phyloP scores from a whole-genome alignment of 192 early-diverging fungal genomes.

The Linnemannia hyalina region DNA sequence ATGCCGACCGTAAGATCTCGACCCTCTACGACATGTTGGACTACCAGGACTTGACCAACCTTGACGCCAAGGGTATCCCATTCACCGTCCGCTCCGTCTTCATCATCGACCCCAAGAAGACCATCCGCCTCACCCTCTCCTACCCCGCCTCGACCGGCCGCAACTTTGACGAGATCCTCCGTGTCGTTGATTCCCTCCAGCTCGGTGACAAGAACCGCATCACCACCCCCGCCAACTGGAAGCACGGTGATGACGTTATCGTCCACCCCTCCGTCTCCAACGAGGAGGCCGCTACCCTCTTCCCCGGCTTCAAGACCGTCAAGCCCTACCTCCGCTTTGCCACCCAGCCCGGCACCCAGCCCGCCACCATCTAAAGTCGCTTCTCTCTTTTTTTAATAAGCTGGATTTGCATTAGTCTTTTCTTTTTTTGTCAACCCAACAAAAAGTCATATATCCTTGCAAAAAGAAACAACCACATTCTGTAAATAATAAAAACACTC shows the following conservation, averaged over 20 bases:
- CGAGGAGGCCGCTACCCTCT: slow-evolving; percentile 86
- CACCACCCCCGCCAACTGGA: slow-evolving; percentile 97
- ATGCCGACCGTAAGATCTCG: slow-evolving; percentile 87
- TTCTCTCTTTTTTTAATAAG: not conserved
- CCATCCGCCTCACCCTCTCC: slow-evolving; percentile 89
- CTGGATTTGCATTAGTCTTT: not conserved
- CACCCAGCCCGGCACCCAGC: slow-evolving; percentile 56
- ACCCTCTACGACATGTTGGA: slow-evolving; percentile 98
- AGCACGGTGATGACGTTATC: slow-evolving; percentile 88
- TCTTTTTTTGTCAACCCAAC: not conserved
- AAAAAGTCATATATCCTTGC: slow-evolving; percentile 9
- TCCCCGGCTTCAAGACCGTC: slow-evolving; percentile 84
- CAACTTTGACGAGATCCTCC: slow-evolving; percentile 98
- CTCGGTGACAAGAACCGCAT: slow-evolving; percentile 89
- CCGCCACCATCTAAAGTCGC: slow-evolving; percentile 2
- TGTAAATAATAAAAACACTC: slow-evolving; percentile 7
- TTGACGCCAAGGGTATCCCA: slow-evolving; percentile 89
- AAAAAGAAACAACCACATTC: not conserved
- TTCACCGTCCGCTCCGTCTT: slow-evolving; percentile 97
- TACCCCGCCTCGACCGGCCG: slow-evolving; percentile 94
- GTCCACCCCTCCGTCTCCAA: slow-evolving; percentile 87
- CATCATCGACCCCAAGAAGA: slow-evolving; percentile 93
- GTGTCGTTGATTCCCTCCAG: slow-evolving; percentile 94
- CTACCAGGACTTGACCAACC: slow-evolving; percentile 92
- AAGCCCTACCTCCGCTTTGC: slow-evolving; percentile 89